Evolutionary conservation across 495 filamentous ascomycete species (phyloP), one percentile per base, ranked within the genome.

Genomic region (Penicillium daleae): DNA sequence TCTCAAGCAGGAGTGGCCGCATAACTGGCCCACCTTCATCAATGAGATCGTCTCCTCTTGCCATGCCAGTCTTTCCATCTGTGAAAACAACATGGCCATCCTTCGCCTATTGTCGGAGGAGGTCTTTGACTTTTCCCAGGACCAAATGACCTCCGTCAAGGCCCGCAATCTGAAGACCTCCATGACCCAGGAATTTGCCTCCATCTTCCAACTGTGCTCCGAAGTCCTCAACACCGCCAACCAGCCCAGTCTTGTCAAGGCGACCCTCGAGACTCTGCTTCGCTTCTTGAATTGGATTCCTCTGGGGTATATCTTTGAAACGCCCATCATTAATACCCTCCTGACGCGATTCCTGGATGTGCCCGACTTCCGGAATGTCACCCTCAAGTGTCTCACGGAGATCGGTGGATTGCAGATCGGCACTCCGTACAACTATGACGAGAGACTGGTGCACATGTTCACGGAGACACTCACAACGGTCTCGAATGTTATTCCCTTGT

Each of bases 11-110:
- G 95, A 99, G 76, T 99, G 95, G 95, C 95, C 95, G n/a, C 94
- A 97, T 74, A 95, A 98, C 80, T 99, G 95, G 95, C 95, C 96
- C 9, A 97, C 92, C 8, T 99, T 99, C 76, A 97, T 98, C 85
- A 98, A 97, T 77, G 95, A 99, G 83, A 98, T 99, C 72, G 92
- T 98, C 67, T 89, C 91, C 12, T 96, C 94, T 29, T 97, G 93
- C 73, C 92, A 93, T 68, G 92, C 90, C 59, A 97, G 91, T 75
- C 83, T 98, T 32, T 93, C 95, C 3, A 94, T 98, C 68, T 99
- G 95, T 81, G 95, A 99, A 79, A 99, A 99, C 80, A 99, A 99
- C 79, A 99, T 99, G 96, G 92, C 89, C 44, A 98, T 99, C 61
- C 88, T 99, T 40, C 89, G 96, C 50, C 80, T 99, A 65, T 84